Percentiles rank a stretch among this genome's conserved stretches.
Conservation (phyloP, 2,329 filamentous ascomycete genomes). For the Coniochaeta sp. region DNA sequence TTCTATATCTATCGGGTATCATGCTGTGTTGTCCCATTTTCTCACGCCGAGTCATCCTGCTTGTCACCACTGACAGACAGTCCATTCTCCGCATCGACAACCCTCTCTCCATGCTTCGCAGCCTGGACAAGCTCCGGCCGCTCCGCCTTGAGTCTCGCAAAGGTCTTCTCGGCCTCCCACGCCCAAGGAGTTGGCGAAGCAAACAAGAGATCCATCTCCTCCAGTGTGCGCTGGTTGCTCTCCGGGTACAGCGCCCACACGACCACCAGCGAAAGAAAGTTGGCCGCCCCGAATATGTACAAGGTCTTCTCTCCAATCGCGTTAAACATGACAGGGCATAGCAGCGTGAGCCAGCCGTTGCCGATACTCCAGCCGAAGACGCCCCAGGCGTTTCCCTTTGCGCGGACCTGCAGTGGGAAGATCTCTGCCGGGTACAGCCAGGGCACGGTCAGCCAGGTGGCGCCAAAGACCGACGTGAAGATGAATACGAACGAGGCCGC, state of each 20-base stretch:
- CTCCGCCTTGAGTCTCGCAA: constrained; percentile 12
- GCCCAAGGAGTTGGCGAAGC: constrained; percentile 24
- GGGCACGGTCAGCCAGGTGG: constrained; percentile 44
- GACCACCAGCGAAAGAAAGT: constrained; percentile 58
- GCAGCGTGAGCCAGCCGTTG: constrained; percentile 37
- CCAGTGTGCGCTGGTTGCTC: constrained; percentile 65
- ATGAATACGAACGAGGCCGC: constrained; percentile 28
- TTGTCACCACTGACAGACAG: not conserved
- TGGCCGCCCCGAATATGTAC: constrained; percentile 65
- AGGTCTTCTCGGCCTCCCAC: constrained; percentile 11
- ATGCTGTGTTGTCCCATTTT: not conserved
- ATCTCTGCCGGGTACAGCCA: constrained; percentile 60
- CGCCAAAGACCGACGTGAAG: constrained; percentile 32
- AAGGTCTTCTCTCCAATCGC: constrained; percentile 63
- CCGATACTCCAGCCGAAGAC: constrained; percentile 72
- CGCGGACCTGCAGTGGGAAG: constrained; percentile 62
- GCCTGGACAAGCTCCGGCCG: constrained; percentile 10
- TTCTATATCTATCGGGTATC: not conserved
- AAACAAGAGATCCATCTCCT: constrained; percentile 70
- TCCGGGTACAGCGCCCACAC: constrained; percentile 71
- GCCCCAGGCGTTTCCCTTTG: constrained; percentile 69
- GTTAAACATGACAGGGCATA: constrained; percentile 53
- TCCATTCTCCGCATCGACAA: not conserved
- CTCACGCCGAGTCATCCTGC: not conserved
- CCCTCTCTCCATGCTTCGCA: not conserved